Base-by-base conservation (phyloP, 2,329 filamentous ascomycete species). In the Tolypocladium sp. region DNA sequence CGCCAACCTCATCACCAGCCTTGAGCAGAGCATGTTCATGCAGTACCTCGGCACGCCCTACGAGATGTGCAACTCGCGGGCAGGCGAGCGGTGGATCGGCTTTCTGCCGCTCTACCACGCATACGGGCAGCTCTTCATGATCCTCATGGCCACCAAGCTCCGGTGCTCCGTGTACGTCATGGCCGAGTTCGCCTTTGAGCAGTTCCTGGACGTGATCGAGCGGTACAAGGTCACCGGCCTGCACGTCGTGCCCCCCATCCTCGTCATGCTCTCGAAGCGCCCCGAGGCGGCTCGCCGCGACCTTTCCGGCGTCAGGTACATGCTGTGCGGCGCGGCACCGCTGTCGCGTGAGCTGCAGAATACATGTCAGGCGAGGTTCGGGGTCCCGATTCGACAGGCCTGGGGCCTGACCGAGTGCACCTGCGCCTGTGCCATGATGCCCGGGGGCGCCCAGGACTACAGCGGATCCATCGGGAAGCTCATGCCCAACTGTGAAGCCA, bases 1-100 rank as follows among this genome's bases (percentile, higher is more conserved):
- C 62, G 68, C 74, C 60, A 81, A 81, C 61, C 68, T 82, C 35
- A 72, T 80, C 38, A 74, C 79, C 44, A 82, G 27, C 27, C 15
- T 51, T 33, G 46, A 51, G 46, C 46, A 51, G 46, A 27, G 10
- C 27, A 51, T 51, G 2, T 51, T 51, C 46, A 51, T 51, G 27
- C 27, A 15, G 27, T 30, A 51, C 46, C 27, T 51, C 17, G 46
- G 27, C 27, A 33, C 27, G 15, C 46, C 46, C 17, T 12, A 51
- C 27, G 17, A 51, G 9, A n/a, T 2, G 27, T 33, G 15, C 46
- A 17, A 20, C 20, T 51, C 46, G 3, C 25, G 27, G 15, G 27
- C 46, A 1, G 8, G 17, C 4, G 46, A 33, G 46, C 25, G 46
- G 27, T 51, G 46, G 46, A 33, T 51, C 7, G 27, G 5, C 17